These are phyloP conservation scores for Fistulifera pelliculosa DNA, from an alignment of 108 stramenopile species.

Conservation along the genomic window DNA sequence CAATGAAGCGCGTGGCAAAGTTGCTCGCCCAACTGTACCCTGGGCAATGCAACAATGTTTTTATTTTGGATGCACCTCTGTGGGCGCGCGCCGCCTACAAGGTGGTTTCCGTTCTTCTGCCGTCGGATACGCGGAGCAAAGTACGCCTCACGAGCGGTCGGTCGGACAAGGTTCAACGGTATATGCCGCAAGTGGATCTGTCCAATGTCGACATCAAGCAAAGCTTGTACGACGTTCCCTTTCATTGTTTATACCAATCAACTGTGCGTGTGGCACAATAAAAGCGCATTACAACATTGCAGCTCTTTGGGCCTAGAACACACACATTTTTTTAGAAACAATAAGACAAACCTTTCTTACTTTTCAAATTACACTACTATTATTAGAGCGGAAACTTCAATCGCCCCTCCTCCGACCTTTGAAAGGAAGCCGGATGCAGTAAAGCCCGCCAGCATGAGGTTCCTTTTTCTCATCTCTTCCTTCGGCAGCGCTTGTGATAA, in stretches of 20 bases:
- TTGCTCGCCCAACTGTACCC: slow-evolving; percentile 20
- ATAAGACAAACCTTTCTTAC: too few relatives aligned
- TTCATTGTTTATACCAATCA: too few relatives aligned
- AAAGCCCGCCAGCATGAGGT: slow-evolving; percentile 32
- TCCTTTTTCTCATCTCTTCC: slow-evolving; percentile 16
- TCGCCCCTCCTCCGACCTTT: slow-evolving; percentile 11
- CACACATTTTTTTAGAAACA: too few relatives aligned
- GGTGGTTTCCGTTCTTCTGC: slow-evolving; percentile 19
- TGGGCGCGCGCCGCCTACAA: slow-evolving; percentile 13
- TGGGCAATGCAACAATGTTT: slow-evolving; percentile 16
- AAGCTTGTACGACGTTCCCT: too few relatives aligned
- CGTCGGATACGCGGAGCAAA: slow-evolving; percentile 16
- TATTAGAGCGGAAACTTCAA: slow-evolving; percentile 4
- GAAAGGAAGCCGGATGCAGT: slow-evolving; percentile 27
- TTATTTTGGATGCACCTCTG: slow-evolving; percentile 19
- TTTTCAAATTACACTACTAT: too few relatives aligned
- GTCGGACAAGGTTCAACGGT: not conserved
- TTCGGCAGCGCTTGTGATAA: slow-evolving; percentile 30
- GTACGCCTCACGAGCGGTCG: slow-evolving; percentile 12
- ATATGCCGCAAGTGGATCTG: too few relatives aligned
- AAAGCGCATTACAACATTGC: too few relatives aligned
- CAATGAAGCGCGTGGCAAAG: slow-evolving; percentile 7
- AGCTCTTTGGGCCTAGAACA: too few relatives aligned
- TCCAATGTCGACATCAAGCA: too few relatives aligned
- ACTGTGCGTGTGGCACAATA: too few relatives aligned